Conservation (phyloP, 257 asterid species). For the Ocimum tenuiflorum region DNA sequence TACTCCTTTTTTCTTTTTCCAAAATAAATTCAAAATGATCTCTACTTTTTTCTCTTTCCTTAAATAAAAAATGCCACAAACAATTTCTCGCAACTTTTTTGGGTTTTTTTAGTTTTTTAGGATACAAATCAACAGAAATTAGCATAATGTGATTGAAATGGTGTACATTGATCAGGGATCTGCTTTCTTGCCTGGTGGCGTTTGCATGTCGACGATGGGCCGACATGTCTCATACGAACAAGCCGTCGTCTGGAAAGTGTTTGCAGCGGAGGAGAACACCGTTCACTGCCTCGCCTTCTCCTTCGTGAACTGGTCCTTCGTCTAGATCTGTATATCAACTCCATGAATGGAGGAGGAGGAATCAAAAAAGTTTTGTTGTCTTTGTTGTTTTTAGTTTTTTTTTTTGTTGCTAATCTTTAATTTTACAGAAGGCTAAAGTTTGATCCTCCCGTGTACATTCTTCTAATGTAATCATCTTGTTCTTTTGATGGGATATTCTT, state of each 20-base stretch:
- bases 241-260: conserved; percentile 84
- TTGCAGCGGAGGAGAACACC: conserved; percentile 51
- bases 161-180: conserved; percentile 40
- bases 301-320: conserved; percentile 82
- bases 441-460: conserved; percentile 33
- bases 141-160: not conserved
- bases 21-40: too few relatives aligned
- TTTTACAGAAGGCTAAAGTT: not conserved
- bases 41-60: too few relatives aligned
- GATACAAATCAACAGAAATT: too few relatives aligned
- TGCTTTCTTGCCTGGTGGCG: conserved; percentile 67
- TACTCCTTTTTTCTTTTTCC: too few relatives aligned
- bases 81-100: too few relatives aligned
- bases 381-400: conserved; percentile 13
- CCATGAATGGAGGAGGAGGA: conserved; percentile 11
- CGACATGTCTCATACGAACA: conserved; percentile 76
- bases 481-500: not conserved
- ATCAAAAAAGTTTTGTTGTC: conserved; percentile 32
- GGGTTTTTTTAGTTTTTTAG: too few relatives aligned
- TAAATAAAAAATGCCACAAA: too few relatives aligned
- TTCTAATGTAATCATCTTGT: conserved; percentile 14
- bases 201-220: conserved; percentile 82
- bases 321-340: conserved; percentile 18
- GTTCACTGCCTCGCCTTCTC: conserved; percentile 74
- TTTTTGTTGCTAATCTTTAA: conserved; percentile 1